These are phyloP conservation scores for Fraxinus latifolia DNA, from an alignment of 305 asterid species.

Conservation along the genomic window DNA sequence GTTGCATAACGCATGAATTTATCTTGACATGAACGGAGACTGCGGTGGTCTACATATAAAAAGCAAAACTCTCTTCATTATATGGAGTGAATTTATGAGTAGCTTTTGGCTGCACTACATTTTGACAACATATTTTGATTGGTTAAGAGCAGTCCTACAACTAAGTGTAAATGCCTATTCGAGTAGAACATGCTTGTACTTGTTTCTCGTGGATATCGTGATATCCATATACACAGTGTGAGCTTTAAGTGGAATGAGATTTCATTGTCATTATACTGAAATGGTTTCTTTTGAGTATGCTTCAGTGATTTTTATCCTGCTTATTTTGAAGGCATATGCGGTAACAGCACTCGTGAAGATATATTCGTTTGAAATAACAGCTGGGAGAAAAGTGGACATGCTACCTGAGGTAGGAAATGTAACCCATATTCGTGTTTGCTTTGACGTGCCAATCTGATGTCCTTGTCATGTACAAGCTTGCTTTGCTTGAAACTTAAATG, in stretches of 20 bases:
- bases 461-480: background rate
- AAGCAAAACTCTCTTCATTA: background rate
- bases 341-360: conserved; percentile 89
- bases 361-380: conserved; percentile 87
- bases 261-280: background rate
- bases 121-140: background rate
- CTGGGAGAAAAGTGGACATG: conserved; percentile 80
- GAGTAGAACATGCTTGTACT: background rate
- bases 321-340: conserved; percentile 74
- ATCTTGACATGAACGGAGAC: background rate
- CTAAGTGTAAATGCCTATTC: background rate
- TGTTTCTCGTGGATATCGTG: background rate
- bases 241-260: background rate
- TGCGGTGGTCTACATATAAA: background rate
- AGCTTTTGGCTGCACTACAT: conserved; percentile 6
- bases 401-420: conserved; percentile 74
- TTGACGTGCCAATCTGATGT: conserved; percentile 1
- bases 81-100: background rate
- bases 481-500: background rate
- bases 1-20: background rate
- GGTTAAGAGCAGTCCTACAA: background rate
- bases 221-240: background rate
- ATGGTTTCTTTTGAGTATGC: conserved; percentile 12
- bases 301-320: conserved; percentile 23
- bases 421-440: conserved; percentile 10